Base-by-base conservation (phyloP, 768 basidiomycete species). In the Fomitopsis pulvina region DNA sequence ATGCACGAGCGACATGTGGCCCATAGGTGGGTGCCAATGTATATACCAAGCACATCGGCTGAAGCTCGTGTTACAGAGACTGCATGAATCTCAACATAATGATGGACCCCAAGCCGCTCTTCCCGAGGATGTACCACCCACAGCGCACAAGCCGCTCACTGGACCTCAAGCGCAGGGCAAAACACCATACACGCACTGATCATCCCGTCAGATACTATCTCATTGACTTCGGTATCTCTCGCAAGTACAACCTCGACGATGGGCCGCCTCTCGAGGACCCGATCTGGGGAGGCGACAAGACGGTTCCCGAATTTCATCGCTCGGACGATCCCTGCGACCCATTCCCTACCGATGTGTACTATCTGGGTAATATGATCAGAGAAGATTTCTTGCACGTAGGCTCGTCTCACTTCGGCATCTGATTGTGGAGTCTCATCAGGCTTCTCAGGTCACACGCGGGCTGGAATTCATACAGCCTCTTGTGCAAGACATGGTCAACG, bases 1-100 rank as follows among this genome's bases (percentile, higher is more conserved):
- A 66, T 73, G 58, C 72, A 74, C 48, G 50, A 56, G 1, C 57
- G 69, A 30, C 54, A 57, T 16, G 55, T 72, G 1, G 71, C 70
- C 3, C 71, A 73, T 47, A 47, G 66, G 71, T 71, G 11, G 41
- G 47, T 30, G 29, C 51, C 12, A 30, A 14, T 14, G 8, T 30
- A 21, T 28, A 28, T 50, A 51, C 14, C 51, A 58, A 28, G 30
- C 39, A 40, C 26, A 34, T 20, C 12, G n/a, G 28, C 7, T 14
- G 2, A 41, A 48, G 25, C 16, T 27, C 12, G 10, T 22, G 6
- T 28, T 27, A 11, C n/a, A 59, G 57, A 21, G 57, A 59, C 40
- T 59, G 55, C 45, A 48, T 46, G 47, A 26, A 16, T 18, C 24
- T 40, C 16, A 55, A 59, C 41, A 53, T 57, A 14, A 55, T 52